Conservation (phyloP, 352 stramenopile genomes). For the Pythium aquatile region DNA sequence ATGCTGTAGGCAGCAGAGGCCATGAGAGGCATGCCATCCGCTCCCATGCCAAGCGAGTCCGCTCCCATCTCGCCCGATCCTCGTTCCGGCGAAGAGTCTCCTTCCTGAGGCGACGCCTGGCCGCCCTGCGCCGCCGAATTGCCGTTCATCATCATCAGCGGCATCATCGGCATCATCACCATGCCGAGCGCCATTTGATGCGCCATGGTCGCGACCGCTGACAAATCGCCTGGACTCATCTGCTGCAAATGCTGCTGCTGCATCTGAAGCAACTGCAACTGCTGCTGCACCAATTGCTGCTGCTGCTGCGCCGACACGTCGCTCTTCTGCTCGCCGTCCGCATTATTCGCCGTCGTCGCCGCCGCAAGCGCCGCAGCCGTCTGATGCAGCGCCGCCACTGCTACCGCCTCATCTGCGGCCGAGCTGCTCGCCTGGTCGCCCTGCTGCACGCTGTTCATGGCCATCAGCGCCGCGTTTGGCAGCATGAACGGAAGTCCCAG, state of each 20-base stretch:
- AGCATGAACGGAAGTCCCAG: conserved; percentile 30
- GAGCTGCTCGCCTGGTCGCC: conserved; percentile 8
- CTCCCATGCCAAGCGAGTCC: conserved; percentile 17
- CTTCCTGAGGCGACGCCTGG: conserved; percentile 19
- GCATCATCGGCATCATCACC: conserved; percentile 81
- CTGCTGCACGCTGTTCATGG: conserved; percentile 29
- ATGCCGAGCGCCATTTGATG: conserved; percentile 64
- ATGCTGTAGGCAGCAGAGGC: conserved; percentile 26
- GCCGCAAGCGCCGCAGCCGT: conserved; percentile 18
- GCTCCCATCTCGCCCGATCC: conserved; percentile 7
- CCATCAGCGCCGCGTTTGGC: conserved; percentile 27
- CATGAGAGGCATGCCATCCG: conserved; percentile 36
- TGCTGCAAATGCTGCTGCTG: conserved; percentile 52
- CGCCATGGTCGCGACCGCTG: conserved; percentile 46
- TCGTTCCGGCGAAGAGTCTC: conserved; percentile 13
- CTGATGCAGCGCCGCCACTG: conserved; percentile 15
- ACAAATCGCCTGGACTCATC: conserved; percentile 52
- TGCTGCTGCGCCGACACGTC: conserved; percentile 46
- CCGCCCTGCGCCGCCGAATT: conserved; percentile 17
- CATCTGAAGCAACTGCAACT: conserved; percentile 59
- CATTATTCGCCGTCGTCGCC: neutral
- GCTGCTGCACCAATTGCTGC: conserved; percentile 60
- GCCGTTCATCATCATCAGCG: conserved; percentile 69
- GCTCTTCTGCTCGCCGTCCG: conserved; percentile 12
- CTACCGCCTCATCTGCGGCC: conserved; percentile 7